Evolutionary conservation across 1,284 basidiomycete genomes (phyloP), one percentile per base, ranked within the genome.

Genomic region (Salmacisia buchloeana): DNA sequence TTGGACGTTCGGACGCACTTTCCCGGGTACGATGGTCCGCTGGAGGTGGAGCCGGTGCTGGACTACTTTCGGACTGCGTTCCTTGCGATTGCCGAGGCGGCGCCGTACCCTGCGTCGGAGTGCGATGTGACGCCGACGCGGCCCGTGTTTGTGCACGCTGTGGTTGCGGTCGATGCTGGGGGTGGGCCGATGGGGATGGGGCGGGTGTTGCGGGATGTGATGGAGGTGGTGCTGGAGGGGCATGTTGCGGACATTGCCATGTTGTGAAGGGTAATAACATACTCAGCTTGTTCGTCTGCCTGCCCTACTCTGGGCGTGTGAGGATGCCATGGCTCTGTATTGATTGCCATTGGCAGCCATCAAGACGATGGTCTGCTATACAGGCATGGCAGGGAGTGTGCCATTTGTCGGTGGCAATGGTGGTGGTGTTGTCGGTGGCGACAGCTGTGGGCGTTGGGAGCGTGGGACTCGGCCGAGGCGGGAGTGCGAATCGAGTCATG

Each of bases 1-100:
- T 18, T 61, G 15, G 25, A 35, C n/a, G 41, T 61, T 21, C n/a
- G 21, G 0, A 57, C n/a, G 12, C 66, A 67, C 39, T 72, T 68
- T 60, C 45, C 33, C 5, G 65, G 66, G 36, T 74, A 71, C 33
- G 60, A 60, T 1, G 72, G 72, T 0, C 68, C 72, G 39, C 25
- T 23, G n/a, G 66, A 70, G 15, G 69, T 69, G 35, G 72, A 73
- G 25, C 65, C 68, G 18, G 70, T 72, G 2, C 72, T 69, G 70
- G 36, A 67, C 10, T 71, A 66, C 65, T 74, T 74, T 27, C 58
- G 72, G 10, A 58, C 31, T 0, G 60, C 63, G 27, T 74, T 72
- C 25, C n/a, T 66, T 2, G 34, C 3, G 15, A 35, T 56, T 21
- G 63, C 41, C 18, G 10, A 21, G 18, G 23, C 56, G 35, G 41